Evolutionary conservation across 139 green algal genomes (phyloP), one percentile per base, ranked within the genome.

Genomic region (Micromonas pusilla): DNA sequence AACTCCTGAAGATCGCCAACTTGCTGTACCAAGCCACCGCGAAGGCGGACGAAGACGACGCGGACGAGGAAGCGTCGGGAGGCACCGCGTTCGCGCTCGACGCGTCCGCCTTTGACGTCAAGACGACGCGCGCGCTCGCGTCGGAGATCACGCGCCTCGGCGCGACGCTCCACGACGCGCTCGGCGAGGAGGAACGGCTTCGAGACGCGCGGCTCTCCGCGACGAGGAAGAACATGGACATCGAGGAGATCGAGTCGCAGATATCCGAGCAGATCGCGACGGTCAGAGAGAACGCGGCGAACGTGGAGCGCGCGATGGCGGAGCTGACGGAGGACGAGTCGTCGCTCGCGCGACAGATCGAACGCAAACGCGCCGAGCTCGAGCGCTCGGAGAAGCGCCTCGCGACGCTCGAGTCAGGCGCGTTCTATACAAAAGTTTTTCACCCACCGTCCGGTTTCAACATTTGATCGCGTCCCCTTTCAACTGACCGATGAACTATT

Each of bases 361-460:
- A 90, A 62, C 87, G 87, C 75, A 74, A 77, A 39, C 52, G 60
- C 21, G 67, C 60, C 26, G 91, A 96, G 81, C 88, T 96, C 28
- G 90, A 94, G 78, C 81, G 92, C 0, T 83, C 83, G 36, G 89
- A 96, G 85, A 92, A 92, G 83, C 85, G 91, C n/a, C 81, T 85
- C 25, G n/a, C 26, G 31, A 80, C 79, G 39, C 73, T 83, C 36
- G 45, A 9, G 45, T 57, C 45, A 57, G 45, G 45, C 79, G 80
- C 60, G 36, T 6, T n/a, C n/a, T n/a, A n/a, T n/a, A n/a, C n/a
- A n/a, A n/a, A n/a, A n/a, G n/a, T n/a, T n/a, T n/a, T n/a, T n/a
- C n/a, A n/a, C n/a, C n/a, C n/a, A n/a, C n/a, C n/a, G n/a, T n/a
- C n/a, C n/a, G n/a, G n/a, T n/a, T n/a, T n/a, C n/a, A n/a, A n/a